Evolutionary conservation across 352 stramenopile species (phyloP).

Genomic region (Blastocystis sp.): DNA sequence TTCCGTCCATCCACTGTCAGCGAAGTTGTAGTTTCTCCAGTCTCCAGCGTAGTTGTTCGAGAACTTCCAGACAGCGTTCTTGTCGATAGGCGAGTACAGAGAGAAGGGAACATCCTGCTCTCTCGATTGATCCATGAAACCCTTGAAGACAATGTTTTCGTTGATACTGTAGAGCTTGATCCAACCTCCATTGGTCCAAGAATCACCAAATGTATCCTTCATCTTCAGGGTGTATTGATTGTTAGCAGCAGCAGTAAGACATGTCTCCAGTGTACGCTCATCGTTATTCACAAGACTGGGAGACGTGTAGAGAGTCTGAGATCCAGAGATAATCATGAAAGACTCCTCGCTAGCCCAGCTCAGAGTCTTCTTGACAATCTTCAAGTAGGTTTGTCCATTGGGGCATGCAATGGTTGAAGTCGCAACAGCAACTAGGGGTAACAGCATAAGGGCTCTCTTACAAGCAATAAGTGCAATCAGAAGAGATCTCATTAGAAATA

Average conservation of each 20-base stretch:
- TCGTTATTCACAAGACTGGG: background rate
- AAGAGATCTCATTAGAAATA: no score
- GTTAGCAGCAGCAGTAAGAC: background rate
- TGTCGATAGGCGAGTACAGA: background rate
- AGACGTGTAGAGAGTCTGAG: background rate
- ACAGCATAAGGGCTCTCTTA: no score
- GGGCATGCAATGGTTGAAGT: background rate
- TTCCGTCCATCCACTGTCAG: background rate
- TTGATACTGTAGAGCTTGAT: background rate
- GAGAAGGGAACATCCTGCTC: background rate
- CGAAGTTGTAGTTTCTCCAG: background rate
- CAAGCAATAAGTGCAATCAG: no score
- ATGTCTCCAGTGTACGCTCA: background rate
- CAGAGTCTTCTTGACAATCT: background rate
- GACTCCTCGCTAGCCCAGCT: background rate
- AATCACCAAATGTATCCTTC: background rate
- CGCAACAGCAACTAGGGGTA: no score
- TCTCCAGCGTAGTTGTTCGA: background rate
- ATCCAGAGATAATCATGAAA: background rate
- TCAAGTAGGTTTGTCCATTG: background rate
- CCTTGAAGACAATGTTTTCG: conserved; percentile 13
- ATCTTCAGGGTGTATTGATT: no score
- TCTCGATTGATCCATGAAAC: background rate
- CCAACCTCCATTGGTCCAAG: background rate
- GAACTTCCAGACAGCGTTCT: background rate